phyloP scores from a whole-genome alignment of 306 rosid species.

The Hylodesmum podocarpum region DNA sequence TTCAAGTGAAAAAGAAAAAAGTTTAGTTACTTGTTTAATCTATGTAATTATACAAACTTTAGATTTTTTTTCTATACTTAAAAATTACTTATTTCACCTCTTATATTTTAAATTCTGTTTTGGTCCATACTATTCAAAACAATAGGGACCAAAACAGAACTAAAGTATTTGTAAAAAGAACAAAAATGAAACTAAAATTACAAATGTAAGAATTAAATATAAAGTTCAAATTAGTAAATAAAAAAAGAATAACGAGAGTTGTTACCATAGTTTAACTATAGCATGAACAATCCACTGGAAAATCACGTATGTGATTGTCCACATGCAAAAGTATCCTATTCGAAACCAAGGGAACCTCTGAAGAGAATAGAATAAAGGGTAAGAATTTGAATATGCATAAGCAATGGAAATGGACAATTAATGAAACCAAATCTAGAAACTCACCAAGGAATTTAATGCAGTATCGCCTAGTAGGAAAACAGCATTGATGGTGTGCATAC shows the following conservation, averaged over 20 bases:
- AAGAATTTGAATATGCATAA: constrained; percentile 13
- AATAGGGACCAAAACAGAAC: no score
- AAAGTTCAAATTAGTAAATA: no score
- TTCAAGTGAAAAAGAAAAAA: no score
- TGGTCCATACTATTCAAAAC: no score
- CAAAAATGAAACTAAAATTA: no score
- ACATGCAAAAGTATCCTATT: constrained; percentile 85
- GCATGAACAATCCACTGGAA: constrained; percentile 92
- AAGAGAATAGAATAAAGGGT: constrained; percentile 18
- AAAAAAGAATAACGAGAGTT: neutral
- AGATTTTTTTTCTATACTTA: no score
- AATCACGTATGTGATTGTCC: constrained; percentile 78
- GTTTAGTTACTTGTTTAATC: no score
- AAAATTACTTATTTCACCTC: no score
- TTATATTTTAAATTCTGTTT: no score
- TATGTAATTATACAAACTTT: no score
- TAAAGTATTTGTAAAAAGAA: no score
- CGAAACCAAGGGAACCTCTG: constrained; percentile 97
- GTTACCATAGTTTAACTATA: constrained; percentile 72
- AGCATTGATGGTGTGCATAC: constrained; percentile 90
- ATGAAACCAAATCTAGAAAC: constrained; percentile 29
- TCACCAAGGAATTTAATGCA: constrained; percentile 82
- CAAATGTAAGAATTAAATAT: no score
- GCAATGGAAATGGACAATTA: neutral
- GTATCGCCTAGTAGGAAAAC: constrained; percentile 86